A percentile compares a stretch with the other conserved stretches of the same genome.
phyloP scores from a whole-genome alignment of 495 filamentous ascomycete species.

The Gamarada debralockiae region DNA sequence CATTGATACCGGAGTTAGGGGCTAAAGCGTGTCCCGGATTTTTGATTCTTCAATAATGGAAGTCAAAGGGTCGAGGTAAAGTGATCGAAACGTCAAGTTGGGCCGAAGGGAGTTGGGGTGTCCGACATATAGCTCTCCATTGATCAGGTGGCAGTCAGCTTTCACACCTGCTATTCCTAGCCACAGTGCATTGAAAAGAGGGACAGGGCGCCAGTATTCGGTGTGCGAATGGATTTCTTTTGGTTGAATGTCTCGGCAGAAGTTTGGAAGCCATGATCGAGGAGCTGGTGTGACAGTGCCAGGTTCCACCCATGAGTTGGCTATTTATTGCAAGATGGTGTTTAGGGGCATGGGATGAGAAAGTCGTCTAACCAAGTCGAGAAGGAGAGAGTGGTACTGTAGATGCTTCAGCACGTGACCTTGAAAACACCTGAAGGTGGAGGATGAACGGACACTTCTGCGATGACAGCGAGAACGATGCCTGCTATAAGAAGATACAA shows the following conservation, averaged over 20 bases:
- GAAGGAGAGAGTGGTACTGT: slow-evolving; percentile 13
- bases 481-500: too few relatives aligned
- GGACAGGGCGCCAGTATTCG: slow-evolving; percentile 27
- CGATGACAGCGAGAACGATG: too few relatives aligned
- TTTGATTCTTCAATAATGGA: slow-evolving; percentile 48
- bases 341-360: slow-evolving; percentile 1
- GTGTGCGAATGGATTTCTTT: slow-evolving; percentile 27
- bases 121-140: slow-evolving; percentile 54
- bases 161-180: slow-evolving; percentile 61
- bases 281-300: slow-evolving; percentile 4
- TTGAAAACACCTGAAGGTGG: too few relatives aligned
- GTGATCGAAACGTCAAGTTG: slow-evolving; percentile 47
- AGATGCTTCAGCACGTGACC: too few relatives aligned
- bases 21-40: slow-evolving; percentile 22
- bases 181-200: slow-evolving; percentile 46
- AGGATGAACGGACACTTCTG: too few relatives aligned
- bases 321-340: slow-evolving; percentile 12
- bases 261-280: slow-evolving; percentile 16
- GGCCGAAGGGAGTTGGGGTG: slow-evolving; percentile 45
- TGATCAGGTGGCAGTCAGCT: slow-evolving; percentile 59
- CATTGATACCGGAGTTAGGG: slow-evolving; percentile 19
- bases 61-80: slow-evolving; percentile 56
- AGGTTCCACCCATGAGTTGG: slow-evolving; percentile 11
- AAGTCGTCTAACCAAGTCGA: slow-evolving; percentile 3
- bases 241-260: slow-evolving; percentile 16